A percentile compares a stretch with the other conserved stretches of the same genome.
Evolutionary conservation across 1,139 yeast species (phyloP).

Genomic region (Saccharomyces hybrid): DNA sequence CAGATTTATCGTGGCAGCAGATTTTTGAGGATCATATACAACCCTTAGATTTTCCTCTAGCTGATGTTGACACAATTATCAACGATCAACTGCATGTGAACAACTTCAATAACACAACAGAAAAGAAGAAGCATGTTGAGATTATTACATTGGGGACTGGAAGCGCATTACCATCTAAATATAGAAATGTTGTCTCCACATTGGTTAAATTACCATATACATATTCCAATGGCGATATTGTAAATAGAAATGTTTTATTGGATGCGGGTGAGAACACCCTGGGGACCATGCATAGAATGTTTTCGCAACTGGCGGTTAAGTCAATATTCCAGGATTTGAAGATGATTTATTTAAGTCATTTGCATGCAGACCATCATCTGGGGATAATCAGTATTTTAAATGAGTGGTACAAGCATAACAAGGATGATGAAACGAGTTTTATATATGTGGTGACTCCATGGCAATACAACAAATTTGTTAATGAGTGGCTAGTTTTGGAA

Average conservation of each 20-base stretch:
- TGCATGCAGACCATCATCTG: conserved; percentile 95
- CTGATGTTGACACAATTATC: conserved; percentile 13
- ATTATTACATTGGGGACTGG: conserved; percentile 87
- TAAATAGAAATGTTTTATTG: conserved; percentile 46
- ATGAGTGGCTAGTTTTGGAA: conserved; percentile 66
- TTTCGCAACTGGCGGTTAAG: conserved; percentile 40
- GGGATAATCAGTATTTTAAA: conserved; percentile 67
- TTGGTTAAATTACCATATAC: conserved; percentile 58
- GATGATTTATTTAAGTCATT: conserved; percentile 70
- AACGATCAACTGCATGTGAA: conserved; percentile 17
- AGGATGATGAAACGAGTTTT: conserved; percentile 28
- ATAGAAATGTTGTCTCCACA: conserved; percentile 78
- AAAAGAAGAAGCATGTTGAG: conserved; percentile 48
- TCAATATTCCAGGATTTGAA: conserved; percentile 47
- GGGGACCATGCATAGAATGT: conserved; percentile 61
- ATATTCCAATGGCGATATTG: conserved; percentile 25
- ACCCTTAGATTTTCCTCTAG: conserved; percentile 26
- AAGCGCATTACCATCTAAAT: conserved; percentile 79
- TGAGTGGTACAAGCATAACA: conserved; percentile 51
- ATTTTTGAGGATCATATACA: conserved; percentile 40
- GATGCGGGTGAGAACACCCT: conserved; percentile 95
- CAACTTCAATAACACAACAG: conserved; percentile 18
- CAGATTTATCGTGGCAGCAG: conserved; percentile 35
- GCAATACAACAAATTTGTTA: conserved; percentile 59
- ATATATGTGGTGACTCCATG: conserved; percentile 64